Evolutionary conservation across 225 moss, liverwort and hornwort genomes (phyloP), one percentile per base, ranked within the genome.

Genomic region (Pseudisothecium myosuroides): DNA sequence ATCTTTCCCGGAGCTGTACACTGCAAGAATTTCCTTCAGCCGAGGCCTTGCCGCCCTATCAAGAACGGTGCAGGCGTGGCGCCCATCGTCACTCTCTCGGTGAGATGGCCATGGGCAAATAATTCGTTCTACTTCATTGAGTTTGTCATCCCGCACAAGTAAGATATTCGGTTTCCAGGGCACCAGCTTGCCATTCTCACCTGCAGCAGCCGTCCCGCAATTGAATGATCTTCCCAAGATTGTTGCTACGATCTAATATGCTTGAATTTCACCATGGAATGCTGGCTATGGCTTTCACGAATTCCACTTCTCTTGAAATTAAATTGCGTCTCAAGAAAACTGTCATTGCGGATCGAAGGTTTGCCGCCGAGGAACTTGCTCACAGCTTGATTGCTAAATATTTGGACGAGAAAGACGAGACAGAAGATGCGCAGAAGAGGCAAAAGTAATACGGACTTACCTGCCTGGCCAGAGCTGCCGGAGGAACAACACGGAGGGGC

Each of bases 21-120:
- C 94, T 58, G 97, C 96, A 36, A 98, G 96, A 72, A 96, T 94
- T 85, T 98, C 98, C 90, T 95, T 93, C 80, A 98, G 71, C 58
- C 92, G 95, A 67, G 95, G 96, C 68, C 76, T 90, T 50, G 87
- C 88, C 39, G 80, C 50, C 56, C 89, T 91, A 56, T 89, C 93
- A 61, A 85, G 86, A 61, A 86, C 68, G 11, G 87, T 87, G 81
- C 94, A 93, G 22, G 93, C 90, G 72, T 94, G 94, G 77, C 88
- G 94, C 31, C 91, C 93, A 47, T 90, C 88, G 45, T 56, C 85
- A 27, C 88, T 86, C 65, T 92, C 85, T 24, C 88, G 90, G 81
- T 91, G 93, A 56, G 90, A 90, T 58, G 85, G 85, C 93, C 92
- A 64, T 34, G 94, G 94, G 76, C 92, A 94, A 88, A 94, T 91